Percentiles rank a stretch among this genome's conserved stretches.
Evolutionary conservation across 805 yeast species (phyloP).

Genomic region (Ogataea dorogensis): DNA sequence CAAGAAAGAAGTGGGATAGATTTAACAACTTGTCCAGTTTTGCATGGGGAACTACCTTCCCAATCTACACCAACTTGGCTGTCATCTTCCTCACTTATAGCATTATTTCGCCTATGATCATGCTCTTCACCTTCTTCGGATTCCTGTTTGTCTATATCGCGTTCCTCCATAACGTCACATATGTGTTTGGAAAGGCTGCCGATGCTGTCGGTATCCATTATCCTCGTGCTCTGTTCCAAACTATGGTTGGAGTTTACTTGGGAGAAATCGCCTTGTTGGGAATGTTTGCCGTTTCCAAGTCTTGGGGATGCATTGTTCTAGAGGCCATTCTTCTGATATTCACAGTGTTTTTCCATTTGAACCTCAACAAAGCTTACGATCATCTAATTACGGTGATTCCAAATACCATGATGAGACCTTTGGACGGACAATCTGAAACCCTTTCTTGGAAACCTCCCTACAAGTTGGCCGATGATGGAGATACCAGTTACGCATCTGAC

Average conservation of each 20-base stretch:
- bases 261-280: conserved; percentile 88
- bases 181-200: conserved; percentile 62
- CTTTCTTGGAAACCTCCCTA: conserved; percentile 45
- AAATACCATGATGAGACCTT: conserved; percentile 70
- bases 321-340: conserved; percentile 62
- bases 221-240: conserved; percentile 86
- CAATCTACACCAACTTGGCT: conserved; percentile 69
- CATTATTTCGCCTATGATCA: conserved; percentile 77
- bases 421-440: conserved; percentile 68
- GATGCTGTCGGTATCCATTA: conserved; percentile 82
- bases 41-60: conserved; percentile 76
- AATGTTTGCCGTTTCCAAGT: conserved; percentile 82
- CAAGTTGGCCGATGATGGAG: conserved; percentile 2
- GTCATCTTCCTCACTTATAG: conserved; percentile 67
- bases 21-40: conserved; percentile 51
- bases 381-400: conserved; percentile 59
- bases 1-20: conserved; percentile 65
- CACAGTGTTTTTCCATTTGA: conserved; percentile 69
- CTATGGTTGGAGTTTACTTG: conserved; percentile 81
- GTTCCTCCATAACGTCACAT: conserved; percentile 72
- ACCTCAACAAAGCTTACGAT: conserved; percentile 65
- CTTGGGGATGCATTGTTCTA: conserved; percentile 91
- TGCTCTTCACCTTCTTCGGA: conserved; percentile 69
- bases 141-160: conserved; percentile 75
- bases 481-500: not conserved